These are phyloP conservation scores for Scleroderma bovista DNA, from an alignment of 768 basidiomycete species.

Conservation along the genomic window DNA sequence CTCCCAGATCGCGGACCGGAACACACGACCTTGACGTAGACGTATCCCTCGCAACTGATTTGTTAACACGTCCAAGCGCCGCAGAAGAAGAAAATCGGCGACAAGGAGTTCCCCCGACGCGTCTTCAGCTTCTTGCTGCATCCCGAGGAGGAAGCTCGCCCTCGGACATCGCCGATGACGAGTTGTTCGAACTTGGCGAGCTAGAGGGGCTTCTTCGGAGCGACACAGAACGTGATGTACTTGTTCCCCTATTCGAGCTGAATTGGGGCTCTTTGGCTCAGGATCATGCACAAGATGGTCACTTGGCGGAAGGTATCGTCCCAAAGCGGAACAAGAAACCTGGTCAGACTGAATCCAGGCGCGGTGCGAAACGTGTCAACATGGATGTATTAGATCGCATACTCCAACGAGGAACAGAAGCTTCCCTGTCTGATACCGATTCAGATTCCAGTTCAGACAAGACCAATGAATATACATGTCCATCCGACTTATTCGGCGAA, in stretches of 20 bases:
- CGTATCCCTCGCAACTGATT: constrained; percentile 43
- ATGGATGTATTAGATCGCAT: constrained; percentile 52
- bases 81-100: neutral
- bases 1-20: neutral
- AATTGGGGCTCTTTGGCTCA: constrained; percentile 26
- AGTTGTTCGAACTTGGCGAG: constrained; percentile 66
- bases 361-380: constrained; percentile 41
- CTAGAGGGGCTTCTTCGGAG: constrained; percentile 54
- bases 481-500: neutral
- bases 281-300: constrained; percentile 11
- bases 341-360: constrained; percentile 16
- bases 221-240: constrained; percentile 43
- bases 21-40: neutral
- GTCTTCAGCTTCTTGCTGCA: constrained; percentile 57
- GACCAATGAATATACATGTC: constrained; percentile 6
- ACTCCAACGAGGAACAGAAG: constrained; percentile 29
- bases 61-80: constrained; percentile 42
- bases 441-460: neutral
- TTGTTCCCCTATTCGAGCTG: constrained; percentile 33
- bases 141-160: constrained; percentile 52
- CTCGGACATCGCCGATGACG: constrained; percentile 56
- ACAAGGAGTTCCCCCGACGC: constrained; percentile 39
- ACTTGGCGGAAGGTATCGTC: constrained; percentile 17
- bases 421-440: neutral
- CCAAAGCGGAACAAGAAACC: neutral